phyloP scores from a whole-genome alignment of 179 eudicot species.

The Pouteria campechiana region DNA sequence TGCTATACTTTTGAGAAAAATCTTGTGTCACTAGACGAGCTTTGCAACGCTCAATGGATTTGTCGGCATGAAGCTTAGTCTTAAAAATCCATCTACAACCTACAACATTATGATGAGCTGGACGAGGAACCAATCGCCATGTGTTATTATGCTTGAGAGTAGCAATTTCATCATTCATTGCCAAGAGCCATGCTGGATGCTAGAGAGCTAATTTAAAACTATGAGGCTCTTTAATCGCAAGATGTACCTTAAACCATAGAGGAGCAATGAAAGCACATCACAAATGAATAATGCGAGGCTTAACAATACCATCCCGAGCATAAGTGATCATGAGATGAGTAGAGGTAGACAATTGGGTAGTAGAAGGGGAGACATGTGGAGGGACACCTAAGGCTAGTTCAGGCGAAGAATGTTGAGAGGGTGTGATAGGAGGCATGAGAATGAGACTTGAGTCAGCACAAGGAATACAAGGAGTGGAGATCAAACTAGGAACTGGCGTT shows the following conservation, averaged over 20 bases:
- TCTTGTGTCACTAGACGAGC: constrained; percentile 2
- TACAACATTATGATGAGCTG: not conserved
- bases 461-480: too few species aligned
- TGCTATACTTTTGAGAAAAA: constrained; percentile 1
- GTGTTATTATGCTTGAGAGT: constrained; percentile 1
- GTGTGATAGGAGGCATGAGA: not conserved
- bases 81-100: not conserved
- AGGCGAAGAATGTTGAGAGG: too few species aligned
- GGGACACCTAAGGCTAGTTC: too few species aligned
- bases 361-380: too few species aligned
- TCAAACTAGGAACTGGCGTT: too few species aligned
- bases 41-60: not conserved
- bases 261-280: too few species aligned
- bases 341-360: too few species aligned
- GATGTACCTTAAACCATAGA: too few species aligned
- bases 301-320: too few species aligned
- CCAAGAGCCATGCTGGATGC: not conserved
- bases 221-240: too few species aligned
- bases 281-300: too few species aligned
- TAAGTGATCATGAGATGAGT: too few species aligned
- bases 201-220: not conserved
- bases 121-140: constrained; percentile 1
- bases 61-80: not conserved
- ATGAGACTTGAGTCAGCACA: not conserved
- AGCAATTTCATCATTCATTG: constrained; percentile 3